Evolutionary conservation across 1,139 yeast species (phyloP).

Genomic region (Blastobotrys capitulatus): DNA sequence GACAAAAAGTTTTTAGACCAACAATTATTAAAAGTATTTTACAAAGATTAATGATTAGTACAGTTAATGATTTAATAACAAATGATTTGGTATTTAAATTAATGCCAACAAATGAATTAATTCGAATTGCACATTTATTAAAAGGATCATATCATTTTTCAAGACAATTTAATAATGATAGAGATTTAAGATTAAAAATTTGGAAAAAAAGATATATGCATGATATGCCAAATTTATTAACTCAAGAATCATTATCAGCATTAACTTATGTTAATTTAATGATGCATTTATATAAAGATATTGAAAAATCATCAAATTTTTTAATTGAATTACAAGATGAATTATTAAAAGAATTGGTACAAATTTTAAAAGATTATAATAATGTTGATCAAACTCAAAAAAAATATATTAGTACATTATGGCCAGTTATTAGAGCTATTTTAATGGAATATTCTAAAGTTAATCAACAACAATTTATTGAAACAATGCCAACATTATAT

Average conservation of each 20-base stretch:
- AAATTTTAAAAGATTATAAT: conserved; percentile 64
- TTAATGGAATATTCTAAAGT: conserved; percentile 75
- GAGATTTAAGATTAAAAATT: conserved; percentile 74
- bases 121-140: conserved; percentile 55
- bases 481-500: conserved; percentile 62
- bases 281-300: conserved; percentile 68
- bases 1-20: conserved; percentile 49
- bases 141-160: conserved; percentile 76
- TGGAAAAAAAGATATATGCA: conserved; percentile 93
- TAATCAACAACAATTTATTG: conserved; percentile 66
- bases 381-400: conserved; percentile 67
- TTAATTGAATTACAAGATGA: conserved; percentile 39
- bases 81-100: conserved; percentile 62
- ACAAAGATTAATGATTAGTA: conserved; percentile 83
- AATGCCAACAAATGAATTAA: conserved; percentile 61
- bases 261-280: conserved; percentile 79
- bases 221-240: conserved; percentile 81
- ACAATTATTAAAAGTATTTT: conserved; percentile 90
- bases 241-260: conserved; percentile 88
- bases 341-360: conserved; percentile 66
- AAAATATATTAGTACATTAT: conserved; percentile 78
- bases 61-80: conserved; percentile 66
- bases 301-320: conserved; percentile 9
- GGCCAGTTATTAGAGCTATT: conserved; percentile 86
- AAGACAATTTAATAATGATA: conserved; percentile 79